Conservation (phyloP, 2,329 filamentous ascomycete genomes). For the Proliferodiscus dingleyae region DNA sequence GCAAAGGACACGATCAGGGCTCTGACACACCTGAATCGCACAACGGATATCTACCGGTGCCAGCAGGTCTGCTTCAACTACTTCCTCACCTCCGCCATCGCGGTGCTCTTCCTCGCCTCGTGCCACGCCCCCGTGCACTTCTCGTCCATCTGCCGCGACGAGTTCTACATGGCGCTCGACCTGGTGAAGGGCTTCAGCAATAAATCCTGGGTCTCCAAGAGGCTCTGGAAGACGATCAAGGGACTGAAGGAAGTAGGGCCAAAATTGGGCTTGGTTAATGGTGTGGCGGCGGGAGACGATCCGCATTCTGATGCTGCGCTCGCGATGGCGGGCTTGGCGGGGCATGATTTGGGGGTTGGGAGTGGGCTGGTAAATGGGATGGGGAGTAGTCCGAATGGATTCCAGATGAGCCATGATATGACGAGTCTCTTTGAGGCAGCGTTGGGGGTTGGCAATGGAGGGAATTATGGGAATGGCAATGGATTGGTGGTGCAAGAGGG, state of each 20-base stretch:
- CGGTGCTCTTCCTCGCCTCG: conserved; percentile 71
- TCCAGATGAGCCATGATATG: conserved; percentile 34
- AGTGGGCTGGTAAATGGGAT: conserved; percentile 7
- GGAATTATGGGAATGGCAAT: conserved; percentile 8
- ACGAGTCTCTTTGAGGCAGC: conserved; percentile 32
- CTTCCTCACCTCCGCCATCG: conserved; percentile 69
- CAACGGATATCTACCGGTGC: conserved; percentile 64
- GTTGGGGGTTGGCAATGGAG: conserved; percentile 23
- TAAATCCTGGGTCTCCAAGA: conserved; percentile 66
- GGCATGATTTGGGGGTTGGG: conserved; percentile 27
- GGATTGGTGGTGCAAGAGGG: conserved; percentile 7
- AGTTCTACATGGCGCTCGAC: conserved; percentile 75
- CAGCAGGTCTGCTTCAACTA: conserved; percentile 78
- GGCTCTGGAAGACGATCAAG: conserved; percentile 63
- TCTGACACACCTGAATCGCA: conserved; percentile 65
- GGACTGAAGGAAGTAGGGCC: conserved; percentile 69
- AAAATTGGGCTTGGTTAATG: conserved; percentile 47
- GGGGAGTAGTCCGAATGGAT: conserved; percentile 29
- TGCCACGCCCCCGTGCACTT: conserved; percentile 71
- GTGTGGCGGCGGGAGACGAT: conserved; percentile 34
- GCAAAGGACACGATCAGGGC: conserved; percentile 74
- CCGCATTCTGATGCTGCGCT: conserved; percentile 48
- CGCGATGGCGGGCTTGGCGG: conserved; percentile 51
- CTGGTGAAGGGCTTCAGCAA: conserved; percentile 68
- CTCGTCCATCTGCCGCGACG: conserved; percentile 61